Conservation (phyloP, 2,329 filamentous ascomycete genomes). For the Neonectria magnoliae region DNA sequence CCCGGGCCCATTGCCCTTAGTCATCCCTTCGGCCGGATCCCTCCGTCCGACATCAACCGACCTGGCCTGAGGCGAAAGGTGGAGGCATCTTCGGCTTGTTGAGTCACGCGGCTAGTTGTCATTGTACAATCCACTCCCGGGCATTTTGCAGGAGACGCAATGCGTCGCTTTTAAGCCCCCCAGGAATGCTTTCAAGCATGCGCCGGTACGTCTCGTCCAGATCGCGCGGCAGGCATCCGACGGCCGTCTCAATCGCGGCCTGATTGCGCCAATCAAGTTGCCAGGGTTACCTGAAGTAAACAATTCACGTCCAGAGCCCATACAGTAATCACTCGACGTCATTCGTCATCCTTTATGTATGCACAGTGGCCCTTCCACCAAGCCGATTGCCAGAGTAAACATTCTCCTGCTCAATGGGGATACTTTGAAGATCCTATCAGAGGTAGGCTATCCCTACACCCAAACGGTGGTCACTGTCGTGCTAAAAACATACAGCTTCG, state of each 20-base stretch:
- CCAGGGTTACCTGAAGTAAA: too few species aligned
- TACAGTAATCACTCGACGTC: not conserved
- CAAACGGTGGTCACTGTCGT: too few species aligned
- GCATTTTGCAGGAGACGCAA: constrained; percentile 35
- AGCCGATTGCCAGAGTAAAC: not conserved
- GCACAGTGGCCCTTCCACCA: not conserved
- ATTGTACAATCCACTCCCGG: too few species aligned
- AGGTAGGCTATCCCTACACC: not conserved
- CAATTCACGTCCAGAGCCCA: too few species aligned
- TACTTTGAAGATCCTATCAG: not conserved
- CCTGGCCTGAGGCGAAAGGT: too few species aligned
- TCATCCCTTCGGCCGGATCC: too few species aligned
- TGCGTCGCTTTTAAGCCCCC: constrained; percentile 17
- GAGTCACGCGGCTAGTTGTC: too few species aligned
- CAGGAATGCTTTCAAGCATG: constrained; percentile 31
- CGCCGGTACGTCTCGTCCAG: constrained; percentile 39
- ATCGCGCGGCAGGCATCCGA: constrained; percentile 28
- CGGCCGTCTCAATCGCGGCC: constrained; percentile 26
- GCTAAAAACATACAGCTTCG: not conserved
- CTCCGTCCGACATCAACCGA: too few species aligned
- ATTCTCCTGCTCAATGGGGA: not conserved
- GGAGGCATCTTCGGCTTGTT: too few species aligned
- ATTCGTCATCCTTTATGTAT: not conserved
- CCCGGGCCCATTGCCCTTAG: too few species aligned
- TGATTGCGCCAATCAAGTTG: too few species aligned